phyloP scores from a whole-genome alignment of 345 rosid species.

The Bruguiera parviflora region DNA sequence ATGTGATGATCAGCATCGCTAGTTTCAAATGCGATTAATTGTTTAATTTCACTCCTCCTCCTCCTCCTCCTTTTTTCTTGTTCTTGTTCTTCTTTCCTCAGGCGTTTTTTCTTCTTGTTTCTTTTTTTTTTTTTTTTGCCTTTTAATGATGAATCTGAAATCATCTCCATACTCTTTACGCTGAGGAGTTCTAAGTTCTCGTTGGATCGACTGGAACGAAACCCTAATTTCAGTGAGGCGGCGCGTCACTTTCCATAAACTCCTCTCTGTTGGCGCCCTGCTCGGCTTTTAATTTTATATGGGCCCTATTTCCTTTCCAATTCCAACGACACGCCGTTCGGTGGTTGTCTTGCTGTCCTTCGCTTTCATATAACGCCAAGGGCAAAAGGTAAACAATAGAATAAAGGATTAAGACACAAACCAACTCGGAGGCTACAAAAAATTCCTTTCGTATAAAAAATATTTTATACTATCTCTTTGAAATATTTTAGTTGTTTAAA shows the following conservation, averaged over 20 bases:
- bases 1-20: conserved; percentile 12
- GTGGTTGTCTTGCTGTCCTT: too few species aligned
- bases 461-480: too few species aligned
- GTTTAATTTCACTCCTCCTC: too few species aligned
- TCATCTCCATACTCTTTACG: neutral
- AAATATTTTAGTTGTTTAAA: too few species aligned
- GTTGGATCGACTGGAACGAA: neutral
- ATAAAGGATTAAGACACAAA: too few species aligned
- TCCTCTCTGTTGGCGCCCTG: neutral
- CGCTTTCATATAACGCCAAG: too few species aligned
- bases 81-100: conserved; percentile 6
- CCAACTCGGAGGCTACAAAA: too few species aligned
- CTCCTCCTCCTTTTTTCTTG: conserved; percentile 1
- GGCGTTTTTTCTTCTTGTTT: too few species aligned
- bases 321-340: too few species aligned
- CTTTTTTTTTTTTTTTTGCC: neutral
- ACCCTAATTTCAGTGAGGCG: neutral
- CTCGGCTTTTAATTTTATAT: neutral
- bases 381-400: too few species aligned
- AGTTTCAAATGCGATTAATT: conserved; percentile 22
- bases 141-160: neutral
- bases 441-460: too few species aligned
- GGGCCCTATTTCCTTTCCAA: neutral
- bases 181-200: too few species aligned
- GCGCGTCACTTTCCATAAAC: neutral